A percentile compares a stretch with the other conserved stretches of the same genome.
Conservation (phyloP, 371 early-diverging fungal species). For the Mucor plumbeus region DNA sequence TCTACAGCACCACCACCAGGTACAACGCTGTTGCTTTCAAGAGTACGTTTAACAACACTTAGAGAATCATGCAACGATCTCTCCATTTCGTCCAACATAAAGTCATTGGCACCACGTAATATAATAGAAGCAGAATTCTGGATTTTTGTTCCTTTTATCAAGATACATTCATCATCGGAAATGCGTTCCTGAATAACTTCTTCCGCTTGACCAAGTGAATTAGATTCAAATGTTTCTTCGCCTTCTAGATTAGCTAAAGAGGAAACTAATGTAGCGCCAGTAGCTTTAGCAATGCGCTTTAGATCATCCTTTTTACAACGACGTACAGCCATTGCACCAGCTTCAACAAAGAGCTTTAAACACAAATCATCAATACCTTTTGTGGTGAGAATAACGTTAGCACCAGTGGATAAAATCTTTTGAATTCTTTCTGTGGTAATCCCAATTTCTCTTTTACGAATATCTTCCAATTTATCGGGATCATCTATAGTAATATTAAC, state of each 20-base stretch:
- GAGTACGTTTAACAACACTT: constrained; percentile 97
- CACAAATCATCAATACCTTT: constrained; percentile 99
- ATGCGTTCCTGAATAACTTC: constrained; percentile 96
- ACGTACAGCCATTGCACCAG: constrained; percentile 90
- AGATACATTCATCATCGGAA: constrained; percentile 97
- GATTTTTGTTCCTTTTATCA: constrained; percentile 94
- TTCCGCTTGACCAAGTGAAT: constrained; percentile 93
- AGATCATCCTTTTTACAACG: constrained; percentile 98
- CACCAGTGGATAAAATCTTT: constrained; percentile 95
- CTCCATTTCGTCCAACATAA: constrained; percentile 99
- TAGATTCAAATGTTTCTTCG: constrained; percentile 93
- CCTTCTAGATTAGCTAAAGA: constrained; percentile 98
- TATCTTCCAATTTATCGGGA: constrained; percentile 97
- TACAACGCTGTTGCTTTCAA: constrained; percentile 97
- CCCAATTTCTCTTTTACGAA: constrained; percentile 95
- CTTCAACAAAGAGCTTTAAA: constrained; percentile 97
- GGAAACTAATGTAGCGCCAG: constrained; percentile 94
- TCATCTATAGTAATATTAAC: constrained; percentile 98
- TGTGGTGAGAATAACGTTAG: constrained; percentile 98
- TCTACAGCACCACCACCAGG: constrained; percentile 99
- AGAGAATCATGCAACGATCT: constrained; percentile 97
- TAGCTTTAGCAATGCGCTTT: constrained; percentile 96
- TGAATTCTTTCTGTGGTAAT: constrained; percentile 97
- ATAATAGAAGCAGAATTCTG: constrained; percentile 92
- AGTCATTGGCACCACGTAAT: constrained; percentile 99